Evolutionary conservation across 2,329 filamentous ascomycete species (phyloP), one percentile per base, ranked within the genome.

Genomic region (Colletotrichum sp.): DNA sequence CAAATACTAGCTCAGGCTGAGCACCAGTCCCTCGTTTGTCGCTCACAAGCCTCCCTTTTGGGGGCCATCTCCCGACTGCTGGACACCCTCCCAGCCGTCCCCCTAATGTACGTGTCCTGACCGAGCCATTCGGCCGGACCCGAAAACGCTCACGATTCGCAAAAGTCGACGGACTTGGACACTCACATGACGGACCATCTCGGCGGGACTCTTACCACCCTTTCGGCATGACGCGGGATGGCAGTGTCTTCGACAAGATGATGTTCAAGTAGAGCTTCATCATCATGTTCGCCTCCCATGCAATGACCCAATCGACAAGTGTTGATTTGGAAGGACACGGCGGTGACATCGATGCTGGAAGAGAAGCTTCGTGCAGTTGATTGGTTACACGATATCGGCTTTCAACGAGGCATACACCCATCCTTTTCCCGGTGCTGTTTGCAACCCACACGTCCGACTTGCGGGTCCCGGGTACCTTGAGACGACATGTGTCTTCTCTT

Each of bases 151-250:
- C 48, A 34, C 65, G 10, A 64, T 34, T 36, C n/a, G 7, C 43
- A 74, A 76, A 60, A 21, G 28, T 24, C 34, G 74, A 48, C 48
- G 36, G 34, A 59, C 64, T 15, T 59, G 15, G 18, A 32, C n/a
- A 71, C 71, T 69, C 65, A 76, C 70, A 76, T 73, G 74, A 76
- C 28, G 26, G 64, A 30, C 65, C 43, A 52, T n/a, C 21, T 48
- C 28, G 59, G 71, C 70, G 34, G 59, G 59, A 75, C 63, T 75
- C 69, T 72, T 57, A 72, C 71, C 59, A 67, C 64, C 63, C 73
- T 15, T 43, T 36, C 39, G 21, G 57, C 57, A 63, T 36, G 26
- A 32, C 57, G 57, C 43, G 34, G 57, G 21, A 52, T 48, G 43
- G 43, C 43, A 48, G 43, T 48, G 43, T 48, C 43, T 48, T n/a